Evolutionary conservation across 768 basidiomycete genomes (phyloP), one percentile per base, ranked within the genome.

Genomic region (Nidularia pulvinata): DNA sequence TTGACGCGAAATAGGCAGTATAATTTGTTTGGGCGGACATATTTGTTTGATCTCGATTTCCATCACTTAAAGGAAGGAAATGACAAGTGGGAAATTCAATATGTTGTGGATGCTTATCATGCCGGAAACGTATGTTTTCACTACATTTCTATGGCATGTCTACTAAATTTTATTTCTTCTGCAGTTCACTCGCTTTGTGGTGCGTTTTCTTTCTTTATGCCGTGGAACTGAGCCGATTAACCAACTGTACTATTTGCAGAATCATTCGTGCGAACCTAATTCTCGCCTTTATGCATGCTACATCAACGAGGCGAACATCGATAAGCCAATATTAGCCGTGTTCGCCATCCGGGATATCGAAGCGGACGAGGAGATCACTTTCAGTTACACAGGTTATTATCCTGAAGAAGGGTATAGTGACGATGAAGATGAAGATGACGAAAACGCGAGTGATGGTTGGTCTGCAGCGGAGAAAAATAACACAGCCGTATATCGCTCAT

Each of bases 251-350:
- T 39, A 33, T 14, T 32, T 49, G 2, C 55, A 95, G 93, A 97
- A 96, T 58, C 93, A 97, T 59, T 93, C 89, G 14, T 96, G 95
- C 61, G 87, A 93, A 53, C 94, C 94, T 0, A 97, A 96, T 63
- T 86, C 88, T 57, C 65, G 65, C 5, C 78, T 94, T 19, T 77
- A 78, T n/a, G 76, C 90, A 0, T 86, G 82, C 45, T 91, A 94
- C 59, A 85, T 91, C 67, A 87, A 93, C 59, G 92, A 93, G 49
- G 78, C 81, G 10, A 82, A 91, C 58, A 61, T 88, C 13, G 73
- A 83, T 9, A 91, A 89, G 62, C 90, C 91, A 0, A 65, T 88
- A 10, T 63, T 93, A 6, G 73, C 82, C 0, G 72, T 92, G 9
- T 94, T 91, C 65, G 83, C 91, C 2, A 68, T 56, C 39, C 72